Evolutionary conservation across 495 filamentous ascomycete species (phyloP), one percentile per base, ranked within the genome.

Genomic region (Polyplosphaeria fusca): DNA sequence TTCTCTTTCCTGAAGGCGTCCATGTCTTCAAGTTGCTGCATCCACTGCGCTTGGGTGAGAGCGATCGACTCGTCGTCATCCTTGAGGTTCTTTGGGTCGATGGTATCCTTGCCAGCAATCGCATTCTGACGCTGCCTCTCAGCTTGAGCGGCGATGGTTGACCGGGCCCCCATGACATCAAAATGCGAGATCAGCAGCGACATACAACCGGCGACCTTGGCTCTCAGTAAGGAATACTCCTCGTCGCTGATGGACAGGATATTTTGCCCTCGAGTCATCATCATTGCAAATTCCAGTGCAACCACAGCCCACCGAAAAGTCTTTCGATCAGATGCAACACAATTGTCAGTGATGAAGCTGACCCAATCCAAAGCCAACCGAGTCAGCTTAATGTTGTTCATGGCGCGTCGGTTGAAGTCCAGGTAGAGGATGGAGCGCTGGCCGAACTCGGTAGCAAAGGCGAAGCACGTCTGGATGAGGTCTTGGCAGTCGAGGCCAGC

Each of bases 301-400:
- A 87, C 81, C 35, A 98, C 93, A 18, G 93, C 89, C 93, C 93
- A 98, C 50, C 89, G 86, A 77, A 97, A 98, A 0, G 93, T 96
- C 71, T 91, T 93, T 52, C 91, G 79, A 68, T 98, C 91, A n/a
- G 89, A 86, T 4, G 93, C 86, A 64, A 92, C 81, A 72, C 93
- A 98, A 62, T 98, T 92, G 69, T 98, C 93, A 70, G 90, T 95
- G 51, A 98, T 90, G 64, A 98, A 98, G 63, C 88, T 89, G 11
- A 98, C 86, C 93, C 93, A 98, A 66, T 98, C 91, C 2, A 98
- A 79, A 19, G 93, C 89, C 28, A 98, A 79, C 58, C 91, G 86
- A 20, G 92, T 95, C 14, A 97, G 82, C 66, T 92, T 91, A 58
- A 94, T 77, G 70, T 95, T 97, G 71, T 97, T 97, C 88, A 96